A percentile compares a stretch with the other conserved stretches of the same genome.
Evolutionary conservation across 106 monocot species (phyloP).

Genomic region (Dendrobium officinale): DNA sequence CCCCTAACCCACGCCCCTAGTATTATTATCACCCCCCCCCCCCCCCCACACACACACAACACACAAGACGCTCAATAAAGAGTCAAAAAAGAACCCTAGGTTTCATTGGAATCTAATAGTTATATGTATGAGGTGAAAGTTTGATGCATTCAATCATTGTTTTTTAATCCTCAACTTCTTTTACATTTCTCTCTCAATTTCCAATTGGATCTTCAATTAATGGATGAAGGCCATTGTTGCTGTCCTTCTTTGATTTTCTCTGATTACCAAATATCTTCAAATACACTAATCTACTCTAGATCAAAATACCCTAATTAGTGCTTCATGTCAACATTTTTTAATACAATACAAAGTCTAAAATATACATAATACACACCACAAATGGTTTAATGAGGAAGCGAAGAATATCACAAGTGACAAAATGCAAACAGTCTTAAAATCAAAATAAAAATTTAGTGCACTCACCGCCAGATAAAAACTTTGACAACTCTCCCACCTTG

Average conservation of each 20-base stretch:
- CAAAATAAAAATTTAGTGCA: neutral
- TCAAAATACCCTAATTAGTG: neutral
- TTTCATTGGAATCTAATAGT: too few species aligned
- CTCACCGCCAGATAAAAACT: constrained; percentile 69
- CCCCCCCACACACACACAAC: too few species aligned
- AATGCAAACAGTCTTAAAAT: neutral
- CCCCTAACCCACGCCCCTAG: too few species aligned
- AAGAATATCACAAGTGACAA: neutral
- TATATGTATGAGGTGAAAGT: too few species aligned
- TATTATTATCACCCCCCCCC: too few species aligned
- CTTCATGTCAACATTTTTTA: neutral
- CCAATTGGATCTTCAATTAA: too few species aligned
- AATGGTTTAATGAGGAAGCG: neutral
- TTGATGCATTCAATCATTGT: neutral
- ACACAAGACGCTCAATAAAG: too few species aligned
- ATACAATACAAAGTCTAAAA: neutral
- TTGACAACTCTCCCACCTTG: constrained; percentile 70
- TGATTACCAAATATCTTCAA: neutral
- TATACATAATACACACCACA: neutral
- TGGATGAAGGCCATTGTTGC: too few species aligned
- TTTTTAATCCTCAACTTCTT: too few species aligned
- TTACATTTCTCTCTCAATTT: too few species aligned
- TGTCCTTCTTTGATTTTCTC: neutral
- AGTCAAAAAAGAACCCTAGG: too few species aligned
- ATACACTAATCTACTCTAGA: neutral